These are phyloP conservation scores for Polytolypa hystricis DNA, from an alignment of 2,329 filamentous ascomycete species.

Conservation along the genomic window DNA sequence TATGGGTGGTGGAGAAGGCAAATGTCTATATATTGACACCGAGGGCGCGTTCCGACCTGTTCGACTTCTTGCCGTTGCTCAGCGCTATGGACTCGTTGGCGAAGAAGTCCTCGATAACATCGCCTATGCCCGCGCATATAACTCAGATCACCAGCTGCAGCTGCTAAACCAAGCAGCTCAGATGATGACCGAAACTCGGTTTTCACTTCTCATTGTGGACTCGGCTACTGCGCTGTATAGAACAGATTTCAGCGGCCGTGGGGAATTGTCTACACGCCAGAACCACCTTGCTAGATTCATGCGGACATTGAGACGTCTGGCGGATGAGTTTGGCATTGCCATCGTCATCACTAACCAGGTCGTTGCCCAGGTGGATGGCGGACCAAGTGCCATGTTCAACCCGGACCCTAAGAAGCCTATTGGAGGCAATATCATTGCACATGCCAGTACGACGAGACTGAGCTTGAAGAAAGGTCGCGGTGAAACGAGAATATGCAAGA, in stretches of 20 bases:
- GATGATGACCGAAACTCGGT: slow-evolving; percentile 99
- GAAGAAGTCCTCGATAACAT: slow-evolving; percentile 98
- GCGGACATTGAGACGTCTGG: slow-evolving; percentile 39
- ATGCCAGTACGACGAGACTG: slow-evolving; percentile 87
- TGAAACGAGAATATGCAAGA: slow-evolving; percentile 96
- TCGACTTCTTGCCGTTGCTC: slow-evolving; percentile 79
- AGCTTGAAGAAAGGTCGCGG: slow-evolving; percentile 91
- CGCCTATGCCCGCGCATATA: slow-evolving; percentile 94
- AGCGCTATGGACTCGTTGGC: slow-evolving; percentile 85
- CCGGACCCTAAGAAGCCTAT: slow-evolving; percentile 99
- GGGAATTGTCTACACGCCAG: slow-evolving; percentile 88
- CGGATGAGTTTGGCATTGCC: slow-evolving; percentile 81
- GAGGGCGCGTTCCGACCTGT: slow-evolving; percentile 96
- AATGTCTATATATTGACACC: slow-evolving; percentile 96
- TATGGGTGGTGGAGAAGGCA: slow-evolving; percentile 96
- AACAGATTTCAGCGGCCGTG: slow-evolving; percentile 93
- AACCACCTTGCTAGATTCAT: slow-evolving; percentile 40
- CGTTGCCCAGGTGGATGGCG: slow-evolving; percentile 94
- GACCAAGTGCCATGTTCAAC: slow-evolving; percentile 96
- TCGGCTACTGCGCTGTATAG: slow-evolving; percentile 91
- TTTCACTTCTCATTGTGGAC: slow-evolving; percentile 90
- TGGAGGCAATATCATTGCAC: slow-evolving; percentile 96
- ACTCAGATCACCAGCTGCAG: slow-evolving; percentile 94
- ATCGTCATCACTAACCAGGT: slow-evolving; percentile 99
- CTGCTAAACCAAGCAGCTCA: slow-evolving; percentile 87